Evolutionary conservation across 306 rosid species (phyloP), one percentile per base, ranked within the genome.

Genomic region (Lathyrus sativus): DNA sequence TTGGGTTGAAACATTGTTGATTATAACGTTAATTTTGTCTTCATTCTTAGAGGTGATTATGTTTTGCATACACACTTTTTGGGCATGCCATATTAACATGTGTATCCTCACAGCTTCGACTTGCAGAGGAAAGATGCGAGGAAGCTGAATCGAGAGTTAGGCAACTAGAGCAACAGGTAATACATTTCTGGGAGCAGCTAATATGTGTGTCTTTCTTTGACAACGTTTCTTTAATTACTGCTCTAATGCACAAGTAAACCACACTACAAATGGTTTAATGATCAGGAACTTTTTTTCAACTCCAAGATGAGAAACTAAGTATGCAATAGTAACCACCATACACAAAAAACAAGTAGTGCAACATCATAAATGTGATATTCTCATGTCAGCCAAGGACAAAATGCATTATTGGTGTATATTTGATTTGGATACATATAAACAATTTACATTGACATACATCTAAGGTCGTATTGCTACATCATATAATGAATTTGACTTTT

Each of bases 151-250:
- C 86, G 66, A 88, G 89, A 79, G 86, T 86, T 71, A 85, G 89
- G 70, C 99, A 90, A 82, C 87, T 93, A 49, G 99, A 93, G 82
- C 90, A 82, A 63, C 99, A 93, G 95, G 99, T 90, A 84, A 74
- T 50, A 57, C 17, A 44, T 70, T 43, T 71, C 12, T 59, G 9
- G 46, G 9, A 68, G 15, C 48, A 64, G 4, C 39, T 9, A 13
- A 11, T 17, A 9, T 7, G 5, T 72, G 37, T 39, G 22, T 19
- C 11, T 67, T 45, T 41, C 44, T 64, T 59, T 42, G 70, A 54
- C 54, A 49, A 38, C 11, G 10, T 24, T 39, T 73, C 12, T 42
- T 66, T 48, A 48, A 49, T 73, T 38, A 19, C 55, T 46, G 67
- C 33, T 62, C 42, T 28, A 13, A 11, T 35, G 48, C 18, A 28